These are phyloP conservation scores for Naganishia albida DNA, from an alignment of 1,284 basidiomycete species.

Conservation along the genomic window DNA sequence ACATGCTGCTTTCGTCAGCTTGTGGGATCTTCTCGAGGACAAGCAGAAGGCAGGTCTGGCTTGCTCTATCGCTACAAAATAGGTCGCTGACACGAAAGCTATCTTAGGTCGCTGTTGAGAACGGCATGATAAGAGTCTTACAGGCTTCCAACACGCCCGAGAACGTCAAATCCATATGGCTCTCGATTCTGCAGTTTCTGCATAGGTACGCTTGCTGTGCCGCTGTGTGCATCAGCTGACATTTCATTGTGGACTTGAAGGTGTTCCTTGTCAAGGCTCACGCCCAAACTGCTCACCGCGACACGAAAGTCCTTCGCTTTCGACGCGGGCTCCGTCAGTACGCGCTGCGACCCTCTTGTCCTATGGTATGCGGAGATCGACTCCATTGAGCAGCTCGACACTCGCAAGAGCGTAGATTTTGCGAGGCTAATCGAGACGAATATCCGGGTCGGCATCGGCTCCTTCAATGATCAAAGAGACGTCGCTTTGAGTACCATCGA, in stretches of 20 bases:
- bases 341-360: constrained; percentile 23
- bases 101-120: constrained; percentile 5
- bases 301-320: constrained; percentile 16
- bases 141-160: constrained; percentile 12
- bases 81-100: background rate
- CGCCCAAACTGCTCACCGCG: constrained; percentile 11
- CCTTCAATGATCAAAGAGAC: constrained; percentile 30
- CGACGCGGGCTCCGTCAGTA: constrained; percentile 4
- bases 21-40: constrained; percentile 22
- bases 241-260: background rate
- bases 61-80: background rate
- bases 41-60: constrained; percentile 7
- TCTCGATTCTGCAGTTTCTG: constrained; percentile 31
- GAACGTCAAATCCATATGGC: constrained; percentile 24
- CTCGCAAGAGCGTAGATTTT: constrained; percentile 4
- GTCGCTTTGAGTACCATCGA: constrained; percentile 26
- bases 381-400: constrained; percentile 10
- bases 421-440: constrained; percentile 25
- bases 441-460: constrained; percentile 30
- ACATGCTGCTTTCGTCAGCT: constrained; percentile 27
- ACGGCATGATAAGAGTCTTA: constrained; percentile 19
- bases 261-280: constrained; percentile 11
- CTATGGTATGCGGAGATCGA: constrained; percentile 35
- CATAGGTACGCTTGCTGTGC: constrained; percentile 11
- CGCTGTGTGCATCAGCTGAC: too few species aligned